phyloP scores from a whole-genome alignment of 1,284 basidiomycete genomes.

The Entoloma clypeatum region DNA sequence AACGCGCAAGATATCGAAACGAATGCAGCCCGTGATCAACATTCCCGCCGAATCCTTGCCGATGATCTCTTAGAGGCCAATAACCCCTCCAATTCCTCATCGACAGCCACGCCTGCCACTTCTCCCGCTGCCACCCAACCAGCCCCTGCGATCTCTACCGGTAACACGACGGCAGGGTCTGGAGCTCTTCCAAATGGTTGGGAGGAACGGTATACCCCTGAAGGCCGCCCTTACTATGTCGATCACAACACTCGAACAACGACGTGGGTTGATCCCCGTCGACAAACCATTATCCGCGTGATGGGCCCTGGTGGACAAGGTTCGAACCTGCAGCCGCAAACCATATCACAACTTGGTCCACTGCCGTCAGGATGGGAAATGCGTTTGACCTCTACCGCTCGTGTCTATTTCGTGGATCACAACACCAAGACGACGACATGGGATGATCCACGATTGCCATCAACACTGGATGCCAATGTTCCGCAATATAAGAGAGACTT shows the following conservation, averaged over 20 bases:
- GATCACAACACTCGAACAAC: slow-evolving; percentile 94
- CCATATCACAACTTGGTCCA: slow-evolving; percentile 88
- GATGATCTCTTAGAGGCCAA: slow-evolving; percentile 75
- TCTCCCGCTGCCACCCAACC: slow-evolving; percentile 31
- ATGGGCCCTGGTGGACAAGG: slow-evolving; percentile 87
- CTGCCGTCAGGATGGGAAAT: slow-evolving; percentile 96
- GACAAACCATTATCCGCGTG: slow-evolving; percentile 86
- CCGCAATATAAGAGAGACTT: slow-evolving; percentile 98
- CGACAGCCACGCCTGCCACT: slow-evolving; percentile 32
- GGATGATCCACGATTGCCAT: slow-evolving; percentile 91
- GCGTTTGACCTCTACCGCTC: slow-evolving; percentile 89
- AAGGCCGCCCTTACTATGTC: slow-evolving; percentile 92
- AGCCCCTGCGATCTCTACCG: slow-evolving; percentile 43
- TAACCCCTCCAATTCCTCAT: slow-evolving; percentile 36
- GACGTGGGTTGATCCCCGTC: slow-evolving; percentile 92
- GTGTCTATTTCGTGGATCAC: slow-evolving; percentile 96
- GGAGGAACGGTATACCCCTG: slow-evolving; percentile 95
- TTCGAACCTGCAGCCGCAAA: slow-evolving; percentile 78
- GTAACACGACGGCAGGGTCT: slow-evolving; percentile 67
- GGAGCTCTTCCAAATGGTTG: slow-evolving; percentile 88
- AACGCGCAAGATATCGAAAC: slow-evolving; percentile 56
- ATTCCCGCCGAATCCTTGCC: slow-evolving; percentile 72
- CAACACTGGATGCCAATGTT: slow-evolving; percentile 81
- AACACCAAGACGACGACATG: slow-evolving; percentile 98
- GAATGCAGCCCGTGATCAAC: slow-evolving; percentile 72